These are phyloP conservation scores for Rhizopus delemar DNA, from an alignment of 371 early-diverging fungal genomes.

Conservation along the genomic window DNA sequence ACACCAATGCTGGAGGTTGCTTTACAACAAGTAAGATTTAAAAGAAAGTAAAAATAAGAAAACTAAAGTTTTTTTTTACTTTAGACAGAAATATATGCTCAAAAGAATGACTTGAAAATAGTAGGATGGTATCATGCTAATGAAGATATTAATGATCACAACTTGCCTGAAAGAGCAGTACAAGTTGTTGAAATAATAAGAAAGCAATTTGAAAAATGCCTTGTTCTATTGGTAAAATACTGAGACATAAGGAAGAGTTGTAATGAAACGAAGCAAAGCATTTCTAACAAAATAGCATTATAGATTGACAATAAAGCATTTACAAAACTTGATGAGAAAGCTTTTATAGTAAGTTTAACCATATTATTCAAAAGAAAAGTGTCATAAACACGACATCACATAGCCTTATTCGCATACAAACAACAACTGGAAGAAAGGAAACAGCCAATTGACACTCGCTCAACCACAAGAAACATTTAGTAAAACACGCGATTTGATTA, in stretches of 20 bases:
- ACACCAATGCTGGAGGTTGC: conserved; percentile 81
- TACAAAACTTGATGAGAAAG: conserved; percentile 20
- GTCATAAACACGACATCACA: neutral
- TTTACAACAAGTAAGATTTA: conserved; percentile 64
- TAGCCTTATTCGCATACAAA: conserved; percentile 51
- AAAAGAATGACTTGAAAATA: conserved; percentile 47
- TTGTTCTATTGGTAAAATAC: conserved; percentile 47
- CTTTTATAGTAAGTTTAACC: conserved; percentile 31
- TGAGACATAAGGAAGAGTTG: neutral
- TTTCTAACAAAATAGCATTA: no score
- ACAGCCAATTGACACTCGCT: conserved; percentile 35
- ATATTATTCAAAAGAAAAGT: neutral
- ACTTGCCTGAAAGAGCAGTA: conserved; percentile 51
- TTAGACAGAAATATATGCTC: conserved; percentile 57
- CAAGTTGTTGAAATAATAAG: conserved; percentile 57
- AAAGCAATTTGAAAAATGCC: conserved; percentile 29
- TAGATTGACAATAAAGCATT: conserved; percentile 43
- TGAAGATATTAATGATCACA: conserved; percentile 42
- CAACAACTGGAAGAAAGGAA: conserved; percentile 52
- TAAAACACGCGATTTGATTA: conserved; percentile 40
- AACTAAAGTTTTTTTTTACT: neutral
- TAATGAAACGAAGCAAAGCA: neutral
- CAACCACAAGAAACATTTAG: conserved; percentile 27
- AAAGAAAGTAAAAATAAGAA: neutral
- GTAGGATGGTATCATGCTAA: conserved; percentile 69